These are phyloP conservation scores for Cystobasidiaceae sp. DNA, from an alignment of 1,284 basidiomycete species.

Conservation along the genomic window DNA sequence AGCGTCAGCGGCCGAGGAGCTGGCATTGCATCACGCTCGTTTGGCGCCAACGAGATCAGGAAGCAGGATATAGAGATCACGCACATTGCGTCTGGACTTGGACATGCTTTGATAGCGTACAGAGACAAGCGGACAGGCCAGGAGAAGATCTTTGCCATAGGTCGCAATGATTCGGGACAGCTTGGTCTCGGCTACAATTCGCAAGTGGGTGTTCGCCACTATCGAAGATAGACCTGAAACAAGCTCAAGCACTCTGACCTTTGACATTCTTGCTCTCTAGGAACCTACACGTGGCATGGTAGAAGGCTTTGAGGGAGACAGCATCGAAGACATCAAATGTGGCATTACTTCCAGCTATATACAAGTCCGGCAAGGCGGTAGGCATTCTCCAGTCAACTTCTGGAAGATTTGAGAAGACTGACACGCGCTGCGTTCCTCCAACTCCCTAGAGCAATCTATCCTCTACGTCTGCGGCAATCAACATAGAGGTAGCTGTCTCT, in stretches of 20 bases:
- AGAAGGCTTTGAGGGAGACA: conserved; percentile 36
- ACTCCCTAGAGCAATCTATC: conserved; percentile 10
- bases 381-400: background rate
- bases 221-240: too few species aligned
- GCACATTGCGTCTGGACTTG: conserved; percentile 26
- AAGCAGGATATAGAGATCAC: conserved; percentile 16
- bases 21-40: background rate
- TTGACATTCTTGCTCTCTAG: background rate
- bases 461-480: conserved; percentile 22
- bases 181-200: conserved; percentile 38
- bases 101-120: conserved; percentile 35
- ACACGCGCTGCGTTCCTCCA: too few species aligned
- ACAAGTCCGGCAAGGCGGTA: conserved; percentile 19
- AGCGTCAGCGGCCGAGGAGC: conserved; percentile 14
- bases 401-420: too few species aligned
- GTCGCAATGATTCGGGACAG: conserved; percentile 39
- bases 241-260: too few species aligned
- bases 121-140: conserved; percentile 22
- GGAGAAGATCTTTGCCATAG: conserved; percentile 36
- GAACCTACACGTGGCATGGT: conserved; percentile 39
- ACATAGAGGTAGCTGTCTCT: background rate
- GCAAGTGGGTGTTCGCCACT: conserved; percentile 18
- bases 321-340: conserved; percentile 14
- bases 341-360: conserved; percentile 22
- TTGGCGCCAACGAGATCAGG: background rate